Evolutionary conservation across 225 moss, liverwort and hornwort genomes (phyloP).

Genomic region (Polytrichum commune): DNA sequence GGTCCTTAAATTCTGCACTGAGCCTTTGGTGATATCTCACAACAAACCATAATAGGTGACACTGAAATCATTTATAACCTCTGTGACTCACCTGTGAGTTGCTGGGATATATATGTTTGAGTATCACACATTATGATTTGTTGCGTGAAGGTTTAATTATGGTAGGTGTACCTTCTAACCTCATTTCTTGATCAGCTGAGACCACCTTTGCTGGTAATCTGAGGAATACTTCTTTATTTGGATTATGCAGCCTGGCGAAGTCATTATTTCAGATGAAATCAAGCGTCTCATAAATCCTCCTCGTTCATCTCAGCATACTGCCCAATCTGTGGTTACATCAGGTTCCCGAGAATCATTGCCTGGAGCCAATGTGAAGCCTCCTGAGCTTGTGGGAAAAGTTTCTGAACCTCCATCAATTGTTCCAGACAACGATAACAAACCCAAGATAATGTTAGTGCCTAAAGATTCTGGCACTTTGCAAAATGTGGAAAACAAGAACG

Average conservation of each 20-base stretch:
- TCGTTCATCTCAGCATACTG: slow-evolving; percentile 41
- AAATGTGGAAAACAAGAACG: slow-evolving; percentile 35
- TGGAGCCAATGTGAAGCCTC: slow-evolving; percentile 23
- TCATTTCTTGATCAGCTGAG: not conserved
- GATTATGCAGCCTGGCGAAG: slow-evolving; percentile 44
- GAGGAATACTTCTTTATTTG: not conserved
- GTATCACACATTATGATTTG: too few species aligned
- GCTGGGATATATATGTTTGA: too few species aligned
- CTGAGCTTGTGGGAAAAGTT: slow-evolving; percentile 29
- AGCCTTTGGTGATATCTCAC: too few species aligned
- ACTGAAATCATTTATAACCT: too few species aligned
- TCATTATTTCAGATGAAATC: slow-evolving; percentile 50
- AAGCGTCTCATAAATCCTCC: slow-evolving; percentile 52
- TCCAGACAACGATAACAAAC: slow-evolving; percentile 16
- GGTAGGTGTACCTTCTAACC: too few species aligned
- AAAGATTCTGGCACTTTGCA: slow-evolving; percentile 29
- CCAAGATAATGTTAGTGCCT: slow-evolving; percentile 23
- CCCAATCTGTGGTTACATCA: slow-evolving; percentile 34
- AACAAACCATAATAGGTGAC: too few species aligned
- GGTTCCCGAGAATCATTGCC: slow-evolving; percentile 36
- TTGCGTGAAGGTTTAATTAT: too few species aligned
- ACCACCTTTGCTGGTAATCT: not conserved
- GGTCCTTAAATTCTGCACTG: too few species aligned
- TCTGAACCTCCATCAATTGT: slow-evolving; percentile 14
- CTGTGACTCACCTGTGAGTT: too few species aligned